These are phyloP conservation scores for Penicillium sp. DNA, from an alignment of 2,329 filamentous ascomycete species.

Conservation along the genomic window DNA sequence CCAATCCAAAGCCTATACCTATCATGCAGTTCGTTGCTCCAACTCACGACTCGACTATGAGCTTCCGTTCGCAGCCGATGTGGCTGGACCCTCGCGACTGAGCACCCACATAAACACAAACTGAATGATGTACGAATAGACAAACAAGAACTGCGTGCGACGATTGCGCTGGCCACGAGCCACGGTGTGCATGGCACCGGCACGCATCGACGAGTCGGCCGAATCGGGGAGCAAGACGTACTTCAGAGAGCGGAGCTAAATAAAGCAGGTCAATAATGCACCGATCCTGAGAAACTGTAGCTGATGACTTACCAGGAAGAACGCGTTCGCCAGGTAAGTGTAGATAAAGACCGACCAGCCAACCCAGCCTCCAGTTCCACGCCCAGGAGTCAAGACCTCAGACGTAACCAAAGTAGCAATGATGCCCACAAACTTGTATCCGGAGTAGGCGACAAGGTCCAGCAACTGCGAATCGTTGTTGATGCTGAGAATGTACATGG, in stretches of 20 bases:
- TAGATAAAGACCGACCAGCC: conserved; percentile 88
- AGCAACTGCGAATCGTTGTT: conserved; percentile 89
- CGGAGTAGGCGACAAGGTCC: conserved; percentile 90
- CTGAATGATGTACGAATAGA: conserved; percentile 92
- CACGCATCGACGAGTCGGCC: conserved; percentile 58
- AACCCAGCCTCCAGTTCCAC: conserved; percentile 79
- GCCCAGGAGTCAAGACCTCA: conserved; percentile 70
- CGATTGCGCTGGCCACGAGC: conserved; percentile 80
- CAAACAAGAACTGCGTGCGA: conserved; percentile 84
- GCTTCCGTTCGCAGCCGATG: conserved; percentile 17
- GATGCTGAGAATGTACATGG: conserved; percentile 89
- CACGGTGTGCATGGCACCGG: conserved; percentile 61
- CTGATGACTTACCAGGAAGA: conserved; percentile 69
- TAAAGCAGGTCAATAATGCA: not conserved
- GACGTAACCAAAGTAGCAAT: conserved; percentile 80
- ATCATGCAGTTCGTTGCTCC: conserved; percentile 3
- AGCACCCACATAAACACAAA: conserved; percentile 89
- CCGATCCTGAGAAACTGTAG: not conserved
- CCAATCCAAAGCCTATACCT: conserved; percentile 12
- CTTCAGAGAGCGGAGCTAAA: conserved; percentile 82
- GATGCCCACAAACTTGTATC: conserved; percentile 97
- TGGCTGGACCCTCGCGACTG: conserved; percentile 48
- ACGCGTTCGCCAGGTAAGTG: conserved; percentile 87
- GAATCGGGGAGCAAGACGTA: conserved; percentile 91
- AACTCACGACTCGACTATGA: conserved; percentile 8